These are phyloP conservation scores for Lentinula raphanica DNA, from an alignment of 768 basidiomycete genomes.

Conservation along the genomic window DNA sequence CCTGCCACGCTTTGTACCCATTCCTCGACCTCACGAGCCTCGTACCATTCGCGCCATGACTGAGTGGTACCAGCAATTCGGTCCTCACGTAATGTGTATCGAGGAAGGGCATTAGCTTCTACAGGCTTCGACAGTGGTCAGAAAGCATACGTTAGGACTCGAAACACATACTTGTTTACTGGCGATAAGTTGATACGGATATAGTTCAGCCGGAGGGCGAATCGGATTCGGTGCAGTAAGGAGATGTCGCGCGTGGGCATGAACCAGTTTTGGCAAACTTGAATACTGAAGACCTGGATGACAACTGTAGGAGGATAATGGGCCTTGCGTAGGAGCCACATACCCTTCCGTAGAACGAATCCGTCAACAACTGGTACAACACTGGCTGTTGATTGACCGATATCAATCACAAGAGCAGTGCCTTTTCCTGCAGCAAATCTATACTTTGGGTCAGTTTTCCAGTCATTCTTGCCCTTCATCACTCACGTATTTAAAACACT, in stretches of 20 bases:
- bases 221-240: conserved; percentile 44
- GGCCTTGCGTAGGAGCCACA: not conserved
- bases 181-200: conserved; percentile 87
- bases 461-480: conserved; percentile 7
- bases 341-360: conserved; percentile 94
- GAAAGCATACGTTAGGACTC: not conserved
- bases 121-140: conserved; percentile 52
- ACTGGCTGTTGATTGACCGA: conserved; percentile 84
- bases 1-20: conserved; percentile 89
- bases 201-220: conserved; percentile 61
- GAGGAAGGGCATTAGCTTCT: conserved; percentile 59
- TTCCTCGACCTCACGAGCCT: conserved; percentile 81
- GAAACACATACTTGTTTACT: conserved; percentile 54
- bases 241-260: conserved; percentile 69
- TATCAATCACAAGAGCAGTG: conserved; percentile 93
- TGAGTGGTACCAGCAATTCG: conserved; percentile 67
- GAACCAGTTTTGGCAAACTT: conserved; percentile 72
- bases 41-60: conserved; percentile 78
- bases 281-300: conserved; percentile 73
- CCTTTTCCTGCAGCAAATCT: conserved; percentile 97
- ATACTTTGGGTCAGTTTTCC: not conserved
- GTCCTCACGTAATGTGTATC: conserved; percentile 71
- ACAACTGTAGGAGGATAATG: not conserved
- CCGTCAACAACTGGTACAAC: conserved; percentile 96
- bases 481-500: conserved; percentile 89